Evolutionary conservation across 2,329 filamentous ascomycete species (phyloP), one percentile per base, ranked within the genome.

Genomic region (Botrytis aclada): DNA sequence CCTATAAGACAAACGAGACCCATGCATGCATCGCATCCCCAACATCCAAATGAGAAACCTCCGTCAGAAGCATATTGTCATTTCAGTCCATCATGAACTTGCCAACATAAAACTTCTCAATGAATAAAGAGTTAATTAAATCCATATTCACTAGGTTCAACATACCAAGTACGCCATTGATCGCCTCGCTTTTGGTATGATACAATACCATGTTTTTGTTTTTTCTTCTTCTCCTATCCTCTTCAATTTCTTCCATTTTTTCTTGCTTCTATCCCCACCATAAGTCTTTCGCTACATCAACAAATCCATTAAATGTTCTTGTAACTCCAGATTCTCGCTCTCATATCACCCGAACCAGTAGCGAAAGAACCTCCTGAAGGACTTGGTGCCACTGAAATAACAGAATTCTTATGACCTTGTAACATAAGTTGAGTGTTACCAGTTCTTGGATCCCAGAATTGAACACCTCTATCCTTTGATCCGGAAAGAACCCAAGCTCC

Each of bases 341-440:
- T 92, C 93, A 97, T 97, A 82, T 99, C 96, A 79, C 96, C 96
- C 77, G 95, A 98, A 75, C 96, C 96, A 8, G 96, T 99, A 58
- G 96, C 96, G 81, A 99, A 99, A 81, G 94, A 91, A 76, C 90
- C 90, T 73, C 94, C 95, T 62, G 75, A 77, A 25, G 96, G 96
- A 83, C 94, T 97, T 34, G 96, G 96, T 1, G 96, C 95, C 70
- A 99, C 96, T 4, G 95, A 98, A 79, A 98, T 98, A 78, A 99
- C 96, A 18, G 94, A 97, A 84, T 98, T 98, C 87, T 98, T 98
- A 82, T 99, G 96, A 39, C 96, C 96, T 83, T 98, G 96, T 75
- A 99, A 88, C 96, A 98, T 98, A 82, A 99, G 92, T 84, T 98
- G 95, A 1, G 95, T 97, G 77, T 93, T 92, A 51, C 95, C 96